Conservation (phyloP, 116 monocot genomes). For the Thalassia testudinum region DNA sequence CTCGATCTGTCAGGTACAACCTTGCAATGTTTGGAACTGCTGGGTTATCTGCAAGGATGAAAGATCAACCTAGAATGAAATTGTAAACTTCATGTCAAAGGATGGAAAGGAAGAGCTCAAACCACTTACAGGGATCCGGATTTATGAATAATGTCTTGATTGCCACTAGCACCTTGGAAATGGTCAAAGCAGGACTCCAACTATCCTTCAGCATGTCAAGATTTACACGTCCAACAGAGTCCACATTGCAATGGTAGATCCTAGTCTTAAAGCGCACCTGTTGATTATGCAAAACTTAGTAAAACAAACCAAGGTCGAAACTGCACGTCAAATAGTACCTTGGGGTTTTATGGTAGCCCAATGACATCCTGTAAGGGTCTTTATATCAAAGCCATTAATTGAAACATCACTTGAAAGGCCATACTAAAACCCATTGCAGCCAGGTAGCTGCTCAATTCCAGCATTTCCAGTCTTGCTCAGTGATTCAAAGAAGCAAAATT, state of each 20-base stretch:
- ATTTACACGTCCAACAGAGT: conserved; percentile 47
- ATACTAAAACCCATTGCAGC: too few species aligned
- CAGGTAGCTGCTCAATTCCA: too few species aligned
- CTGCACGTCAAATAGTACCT: too few species aligned
- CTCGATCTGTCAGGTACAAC: conserved; percentile 61
- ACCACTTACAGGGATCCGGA: conserved; percentile 63
- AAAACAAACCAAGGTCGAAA: not conserved
- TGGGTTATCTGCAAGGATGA: conserved; percentile 39
- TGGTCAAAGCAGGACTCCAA: conserved; percentile 90
- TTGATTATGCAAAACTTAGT: not conserved
- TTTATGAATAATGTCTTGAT: conserved; percentile 62
- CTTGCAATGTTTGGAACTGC: conserved; percentile 36
- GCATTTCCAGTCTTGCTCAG: too few species aligned
- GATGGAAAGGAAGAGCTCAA: not conserved
- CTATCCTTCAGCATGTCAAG: conserved; percentile 61
- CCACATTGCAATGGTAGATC: conserved; percentile 89
- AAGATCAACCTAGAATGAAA: conserved; percentile 3
- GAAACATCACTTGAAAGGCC: too few species aligned
- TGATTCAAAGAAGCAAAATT: too few species aligned
- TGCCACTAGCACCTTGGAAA: conserved; percentile 72
- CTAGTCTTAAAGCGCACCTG: conserved; percentile 82
- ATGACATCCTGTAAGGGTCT: too few species aligned
- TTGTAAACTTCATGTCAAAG: not conserved
- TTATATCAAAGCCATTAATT: too few species aligned
- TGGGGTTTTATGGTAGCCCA: too few species aligned